Base-by-base conservation (phyloP, 352 stramenopile genomes). In the Thalassiosira tumida region DNA sequence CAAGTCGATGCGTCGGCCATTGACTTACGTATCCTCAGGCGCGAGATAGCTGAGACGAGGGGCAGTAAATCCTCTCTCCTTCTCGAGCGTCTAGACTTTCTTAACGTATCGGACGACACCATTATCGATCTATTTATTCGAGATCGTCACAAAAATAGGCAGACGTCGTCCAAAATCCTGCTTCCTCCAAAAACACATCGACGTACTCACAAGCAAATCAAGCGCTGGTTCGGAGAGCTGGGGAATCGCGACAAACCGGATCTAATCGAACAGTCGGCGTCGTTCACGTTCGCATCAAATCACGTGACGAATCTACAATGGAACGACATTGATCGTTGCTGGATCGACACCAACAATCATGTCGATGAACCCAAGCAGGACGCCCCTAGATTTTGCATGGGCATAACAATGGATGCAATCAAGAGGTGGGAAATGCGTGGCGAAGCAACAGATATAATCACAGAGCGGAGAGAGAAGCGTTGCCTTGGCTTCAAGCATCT, bases 401-500 rank as follows among this genome's bases (percentile, higher is more conserved):
- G 10, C 54, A 7, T 26, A 67, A 29, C 4, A 31, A 26, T 67
- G 7, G 31, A 67, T 26, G 4, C 31, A 14, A 14, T 31, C 24
- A 14, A 67, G 14, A 67, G 7, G 4, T 29, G 10, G 54, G 14
- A 67, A 14, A 31, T 14, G 54, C 54, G 24, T n/a, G n/a, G n/a
- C n/a, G n/a, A n/a, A n/a, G n/a, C n/a, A n/a, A n/a, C n/a, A 38
- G 47, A 77, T 6, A n/a, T 15, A 76, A 38, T 24, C 26, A 15
- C 37, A 35, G 31, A 6, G 24, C n/a, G 29, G n/a, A 4, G 10
- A 38, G 38, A 69, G 21, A 40, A 67, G 10, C 33, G 17, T n/a
- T 14, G 64, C 24, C 37, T 78, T 1, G 79, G 79, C 6, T 86
- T 86, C 79, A 86, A 64, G 64, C 64, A 86, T 38, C 38, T 33